Conservation (phyloP, 78 protist genomes). For the Tieghemostelium lacteum region DNA sequence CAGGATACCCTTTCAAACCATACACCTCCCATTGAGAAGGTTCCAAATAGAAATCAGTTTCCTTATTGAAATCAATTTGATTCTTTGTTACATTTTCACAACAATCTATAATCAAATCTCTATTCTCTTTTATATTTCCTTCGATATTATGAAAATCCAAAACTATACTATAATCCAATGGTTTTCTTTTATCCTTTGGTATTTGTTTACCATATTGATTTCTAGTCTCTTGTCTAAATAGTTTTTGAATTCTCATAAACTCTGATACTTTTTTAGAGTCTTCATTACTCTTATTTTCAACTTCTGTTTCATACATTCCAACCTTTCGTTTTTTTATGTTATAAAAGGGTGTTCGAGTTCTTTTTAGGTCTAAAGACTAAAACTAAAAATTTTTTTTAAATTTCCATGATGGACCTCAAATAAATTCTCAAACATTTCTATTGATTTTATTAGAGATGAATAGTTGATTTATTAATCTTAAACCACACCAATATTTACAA, state of each 20-base stretch:
- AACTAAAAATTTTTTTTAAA: no score
- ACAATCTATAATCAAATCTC: constrained; percentile 36
- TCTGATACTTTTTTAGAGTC: constrained; percentile 39
- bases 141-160: constrained; percentile 51
- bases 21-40: constrained; percentile 58
- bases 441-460: no score
- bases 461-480: no score
- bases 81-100: constrained; percentile 1
- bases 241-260: constrained; percentile 63
- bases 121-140: constrained; percentile 25
- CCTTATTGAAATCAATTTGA: neutral
- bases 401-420: no score
- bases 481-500: no score
- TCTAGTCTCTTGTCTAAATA: constrained; percentile 67
- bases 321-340: no score
- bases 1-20: constrained; percentile 66
- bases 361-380: no score
- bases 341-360: no score
- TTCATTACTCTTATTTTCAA: neutral
- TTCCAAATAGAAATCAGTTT: constrained; percentile 42
- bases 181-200: constrained; percentile 71
- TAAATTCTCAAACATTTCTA: no score
- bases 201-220: constrained; percentile 26
- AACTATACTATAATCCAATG: constrained; percentile 54
- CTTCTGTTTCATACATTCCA: constrained; percentile 64